Evolutionary conservation across 2,329 filamentous ascomycete species (phyloP), one percentile per base, ranked within the genome.

Genomic region (Aspergillus sojae): DNA sequence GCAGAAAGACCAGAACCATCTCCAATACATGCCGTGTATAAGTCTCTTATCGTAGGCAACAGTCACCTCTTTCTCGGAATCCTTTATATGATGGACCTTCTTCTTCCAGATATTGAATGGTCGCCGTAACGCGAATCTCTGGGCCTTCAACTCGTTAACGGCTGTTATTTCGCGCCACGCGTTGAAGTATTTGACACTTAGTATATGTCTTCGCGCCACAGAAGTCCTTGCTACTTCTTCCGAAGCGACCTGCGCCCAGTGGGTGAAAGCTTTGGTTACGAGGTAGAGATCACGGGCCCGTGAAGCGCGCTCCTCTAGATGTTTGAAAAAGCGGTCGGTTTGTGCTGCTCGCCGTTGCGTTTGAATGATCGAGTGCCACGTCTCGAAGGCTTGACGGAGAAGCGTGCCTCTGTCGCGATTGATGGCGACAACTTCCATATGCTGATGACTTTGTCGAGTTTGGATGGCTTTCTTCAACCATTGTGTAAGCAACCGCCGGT

Each of bases 181-280:
- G 62, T 86, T 86, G 75, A 92, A 92, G 65, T 88, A 89, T 61
- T 86, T 86, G 14, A 86, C 87, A 61, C 89, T 84, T 60, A 95
- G 79, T 64, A 94, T 87, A 73, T 92, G 90, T 65, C 87, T 83
- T 65, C 90, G 85, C 23, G 91, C 92, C 48, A 88, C 83, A 5
- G 85, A 86, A 4, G 91, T 92, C 46, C 87, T 85, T 65, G 88
- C 84, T 19, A 88, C 81, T 71, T 92, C 87, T 16, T 91, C 87
- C 6, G 83, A 84, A 12, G 91, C 85, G 57, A 85, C 82, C 60
- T 85, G 84, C 12, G 86, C 85, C 92, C 92, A 96, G 67, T 90
- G 87, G 1, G 83, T 85, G 62, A 92, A 88, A 2, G 86, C 84
- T 73, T 88, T 89, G 4, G 83, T 85, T 62, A 90, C 76, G 7